Base-by-base conservation (phyloP, 495 filamentous ascomycete genomes). In the Xylaria scruposa region DNA sequence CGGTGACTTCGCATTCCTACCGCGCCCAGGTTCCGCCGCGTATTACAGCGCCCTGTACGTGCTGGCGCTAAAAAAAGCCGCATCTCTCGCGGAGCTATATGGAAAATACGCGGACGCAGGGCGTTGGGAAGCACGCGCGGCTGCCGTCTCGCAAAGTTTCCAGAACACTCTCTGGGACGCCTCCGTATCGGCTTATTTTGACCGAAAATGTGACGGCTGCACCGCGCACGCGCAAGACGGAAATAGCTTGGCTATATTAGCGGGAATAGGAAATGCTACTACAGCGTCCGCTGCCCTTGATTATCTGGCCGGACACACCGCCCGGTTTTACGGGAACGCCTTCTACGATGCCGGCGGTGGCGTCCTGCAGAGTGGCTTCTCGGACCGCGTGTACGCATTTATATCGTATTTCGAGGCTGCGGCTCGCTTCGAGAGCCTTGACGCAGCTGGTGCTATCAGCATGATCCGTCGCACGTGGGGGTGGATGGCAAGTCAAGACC, bases 41-140 rank as follows among this genome's bases (percentile, higher is more conserved):
- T 86, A 86, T 70, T 84, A 85, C 78, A 86, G 83, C 67, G 83
- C 82, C 5, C 75, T 86, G 10, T 86, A 86, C 68, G 80, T 83
- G 33, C 79, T 82, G 17, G 83, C 83, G 4, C 74, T 86, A 7
- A 73, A 76, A 38, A 78, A 77, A 15, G 83, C 83, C n/a, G 81
- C 84, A 2, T 73, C 78, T 10, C 77, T 85, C 10, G 84, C 83
- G 13, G 75, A 74, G 7, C 58, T 74, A 17, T 76, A 81, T 24
- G 73, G 5, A 56, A 69, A 29, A 71, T n/a, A 0, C 7, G n/a
- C 8, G 46, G 82, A 85, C 70, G 79, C 77, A 7, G 10, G 59
- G 8, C 77, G 77, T 53, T 86, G 84, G 84, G 73, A 70, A 15
- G 72, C 71, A 0, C 79, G 83, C 1, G 82, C 83, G 3, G 70